phyloP scores from a whole-genome alignment of 176 grass and related monocot species.

The Eremochloa ophiuroides region DNA sequence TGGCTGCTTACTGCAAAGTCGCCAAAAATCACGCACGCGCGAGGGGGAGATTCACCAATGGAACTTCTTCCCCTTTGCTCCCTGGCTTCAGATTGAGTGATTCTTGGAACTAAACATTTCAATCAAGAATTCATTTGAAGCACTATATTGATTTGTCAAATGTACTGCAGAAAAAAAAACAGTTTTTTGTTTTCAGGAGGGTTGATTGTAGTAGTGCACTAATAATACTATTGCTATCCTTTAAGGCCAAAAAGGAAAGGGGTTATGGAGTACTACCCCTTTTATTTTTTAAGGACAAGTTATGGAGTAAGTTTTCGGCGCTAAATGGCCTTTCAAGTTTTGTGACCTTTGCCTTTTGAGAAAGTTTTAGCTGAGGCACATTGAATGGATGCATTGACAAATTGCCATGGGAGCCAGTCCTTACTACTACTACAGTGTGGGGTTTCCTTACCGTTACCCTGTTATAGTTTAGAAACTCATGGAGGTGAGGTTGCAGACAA shows the following conservation, averaged over 20 bases:
- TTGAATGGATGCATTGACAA: conserved; percentile 40
- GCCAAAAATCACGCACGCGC: neutral
- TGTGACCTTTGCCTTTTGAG: neutral
- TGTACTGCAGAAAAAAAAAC: neutral
- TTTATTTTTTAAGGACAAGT: neutral
- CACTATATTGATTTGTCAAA: neutral
- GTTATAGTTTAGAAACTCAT: conserved; percentile 12
- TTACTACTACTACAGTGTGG: neutral
- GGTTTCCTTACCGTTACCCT: neutral
- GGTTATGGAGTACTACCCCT: neutral
- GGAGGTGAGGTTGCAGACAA: conserved; percentile 9
- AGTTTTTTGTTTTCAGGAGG: neutral
- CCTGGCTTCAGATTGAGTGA: neutral
- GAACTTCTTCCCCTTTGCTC: neutral
- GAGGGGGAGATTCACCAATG: neutral
- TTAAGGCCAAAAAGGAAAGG: neutral
- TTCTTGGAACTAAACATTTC: neutral
- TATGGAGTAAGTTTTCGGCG: conserved; percentile 13
- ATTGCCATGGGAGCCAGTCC: conserved; percentile 3
- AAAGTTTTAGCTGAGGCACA: conserved; percentile 15
- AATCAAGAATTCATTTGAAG: neutral
- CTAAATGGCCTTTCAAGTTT: conserved; percentile 18
- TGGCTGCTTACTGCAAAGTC: neutral
- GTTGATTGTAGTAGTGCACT: conserved; percentile 5
- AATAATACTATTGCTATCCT: neutral